Conservation (phyloP, 176 grass and related monocot species). For the Eremochloa ophiuroides region DNA sequence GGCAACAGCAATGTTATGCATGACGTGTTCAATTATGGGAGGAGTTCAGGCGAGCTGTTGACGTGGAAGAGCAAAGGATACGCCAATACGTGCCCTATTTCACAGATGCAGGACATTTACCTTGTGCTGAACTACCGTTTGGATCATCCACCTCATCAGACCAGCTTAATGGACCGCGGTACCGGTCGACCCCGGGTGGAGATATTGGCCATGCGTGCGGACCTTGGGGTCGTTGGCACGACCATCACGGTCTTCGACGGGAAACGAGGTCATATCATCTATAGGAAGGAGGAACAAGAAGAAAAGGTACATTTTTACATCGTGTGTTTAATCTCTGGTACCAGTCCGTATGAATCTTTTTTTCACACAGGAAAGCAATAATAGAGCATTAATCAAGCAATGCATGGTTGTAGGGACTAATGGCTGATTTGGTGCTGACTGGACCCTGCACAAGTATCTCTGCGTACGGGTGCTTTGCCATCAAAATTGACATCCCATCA, state of each 20-base stretch:
- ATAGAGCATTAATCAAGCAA: background rate
- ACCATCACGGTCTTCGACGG: too few relatives aligned
- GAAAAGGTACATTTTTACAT: too few relatives aligned
- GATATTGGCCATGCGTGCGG: too few relatives aligned
- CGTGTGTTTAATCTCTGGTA: too few relatives aligned
- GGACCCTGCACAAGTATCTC: background rate
- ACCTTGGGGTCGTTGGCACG: too few relatives aligned
- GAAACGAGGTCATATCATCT: too few relatives aligned
- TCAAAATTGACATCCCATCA: background rate
- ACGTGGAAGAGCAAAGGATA: background rate
- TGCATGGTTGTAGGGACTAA: background rate
- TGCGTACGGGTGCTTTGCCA: background rate
- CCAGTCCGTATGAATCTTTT: background rate
- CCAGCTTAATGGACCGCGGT: too few relatives aligned
- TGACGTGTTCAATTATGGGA: background rate
- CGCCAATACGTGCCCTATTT: background rate
- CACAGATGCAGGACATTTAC: background rate
- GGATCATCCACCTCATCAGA: too few relatives aligned
- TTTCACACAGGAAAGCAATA: too few relatives aligned
- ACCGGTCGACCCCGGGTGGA: too few relatives aligned
- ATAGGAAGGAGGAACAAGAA: too few relatives aligned
- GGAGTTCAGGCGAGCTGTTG: background rate
- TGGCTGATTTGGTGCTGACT: background rate
- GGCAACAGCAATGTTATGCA: too few relatives aligned
- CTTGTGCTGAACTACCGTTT: background rate